Evolutionary conservation across 148 eudicot genomes (phyloP).

Genomic region (Dianthus caryophyllus): DNA sequence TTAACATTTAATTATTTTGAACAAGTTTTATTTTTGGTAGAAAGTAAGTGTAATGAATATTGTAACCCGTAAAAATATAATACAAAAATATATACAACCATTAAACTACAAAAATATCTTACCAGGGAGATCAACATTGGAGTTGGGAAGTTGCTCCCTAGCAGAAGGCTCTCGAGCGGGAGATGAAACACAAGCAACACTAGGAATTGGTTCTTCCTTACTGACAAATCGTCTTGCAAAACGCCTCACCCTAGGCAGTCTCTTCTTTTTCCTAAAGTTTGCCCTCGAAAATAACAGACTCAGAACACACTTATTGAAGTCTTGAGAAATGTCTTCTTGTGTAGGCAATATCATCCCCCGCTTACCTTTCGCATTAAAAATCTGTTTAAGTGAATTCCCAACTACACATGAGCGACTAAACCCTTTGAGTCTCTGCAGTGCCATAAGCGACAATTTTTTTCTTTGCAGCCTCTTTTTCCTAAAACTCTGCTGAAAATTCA

Average conservation of each 20-base stretch:
- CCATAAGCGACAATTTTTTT: not conserved
- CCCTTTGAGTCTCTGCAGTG: not conserved
- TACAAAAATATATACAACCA: too few relatives aligned
- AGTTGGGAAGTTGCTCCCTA: not conserved
- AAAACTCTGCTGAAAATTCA: not conserved
- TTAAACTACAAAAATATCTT: not conserved
- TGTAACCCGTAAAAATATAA: too few relatives aligned
- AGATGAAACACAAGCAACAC: not conserved
- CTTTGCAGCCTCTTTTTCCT: conserved; percentile 16
- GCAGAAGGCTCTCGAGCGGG: not conserved
- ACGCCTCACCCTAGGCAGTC: not conserved
- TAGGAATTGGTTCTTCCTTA: not conserved
- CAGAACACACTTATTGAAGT: conserved; percentile 9
- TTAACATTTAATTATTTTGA: not conserved
- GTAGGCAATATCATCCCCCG: conserved; percentile 4
- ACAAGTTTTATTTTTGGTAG: too few relatives aligned
- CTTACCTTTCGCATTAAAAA: conserved; percentile 3
- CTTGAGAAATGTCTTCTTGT: not conserved
- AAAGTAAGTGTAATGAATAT: too few relatives aligned
- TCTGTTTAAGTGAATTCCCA: not conserved
- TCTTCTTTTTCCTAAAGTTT: conserved; percentile 14
- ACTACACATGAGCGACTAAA: not conserved
- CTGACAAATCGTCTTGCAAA: not conserved
- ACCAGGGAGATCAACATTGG: not conserved
- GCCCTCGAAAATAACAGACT: conserved; percentile 1